phyloP scores from a whole-genome alignment of 1,284 basidiomycete genomes.

The Cutaneotrichosporon dermatis region DNA sequence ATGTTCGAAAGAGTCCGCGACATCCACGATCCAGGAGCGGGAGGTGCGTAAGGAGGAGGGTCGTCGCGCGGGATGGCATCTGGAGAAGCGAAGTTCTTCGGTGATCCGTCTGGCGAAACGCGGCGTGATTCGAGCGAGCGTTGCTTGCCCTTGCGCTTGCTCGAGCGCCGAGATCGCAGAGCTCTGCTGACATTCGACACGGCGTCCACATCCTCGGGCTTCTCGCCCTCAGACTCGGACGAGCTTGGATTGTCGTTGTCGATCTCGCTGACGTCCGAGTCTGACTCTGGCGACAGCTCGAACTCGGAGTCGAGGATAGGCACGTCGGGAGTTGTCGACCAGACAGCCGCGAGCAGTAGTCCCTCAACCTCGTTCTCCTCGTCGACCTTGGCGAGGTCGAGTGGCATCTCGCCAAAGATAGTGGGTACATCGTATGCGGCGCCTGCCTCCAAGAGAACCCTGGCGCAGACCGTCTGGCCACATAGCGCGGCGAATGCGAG shows the following conservation, averaged over 20 bases:
- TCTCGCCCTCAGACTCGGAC: constrained; percentile 27
- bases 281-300: constrained; percentile 9
- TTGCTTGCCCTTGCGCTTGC: constrained; percentile 12
- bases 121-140: constrained; percentile 9
- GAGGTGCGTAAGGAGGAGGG: constrained; percentile 39
- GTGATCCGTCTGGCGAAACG: constrained; percentile 5
- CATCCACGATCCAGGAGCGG: constrained; percentile 36
- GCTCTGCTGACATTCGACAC: constrained; percentile 14
- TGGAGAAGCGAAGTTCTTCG: constrained; percentile 4
- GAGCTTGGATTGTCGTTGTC: constrained; percentile 49
- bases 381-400: constrained; percentile 66
- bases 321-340: constrained; percentile 29
- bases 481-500: constrained; percentile 78
- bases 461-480: constrained; percentile 62
- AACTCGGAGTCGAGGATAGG: constrained; percentile 5
- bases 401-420: constrained; percentile 69
- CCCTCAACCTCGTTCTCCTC: constrained; percentile 53
- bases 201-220: constrained; percentile 21
- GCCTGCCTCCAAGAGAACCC: constrained; percentile 67
- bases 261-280: constrained; percentile 34
- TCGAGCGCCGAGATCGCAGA: constrained; percentile 8
- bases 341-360: constrained; percentile 46
- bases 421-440: constrained; percentile 75
- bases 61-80: constrained; percentile 22
- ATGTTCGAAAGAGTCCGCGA: constrained; percentile 39